phyloP scores from a whole-genome alignment of 73 alveolate species.

The Paramecium sexaurelia region DNA sequence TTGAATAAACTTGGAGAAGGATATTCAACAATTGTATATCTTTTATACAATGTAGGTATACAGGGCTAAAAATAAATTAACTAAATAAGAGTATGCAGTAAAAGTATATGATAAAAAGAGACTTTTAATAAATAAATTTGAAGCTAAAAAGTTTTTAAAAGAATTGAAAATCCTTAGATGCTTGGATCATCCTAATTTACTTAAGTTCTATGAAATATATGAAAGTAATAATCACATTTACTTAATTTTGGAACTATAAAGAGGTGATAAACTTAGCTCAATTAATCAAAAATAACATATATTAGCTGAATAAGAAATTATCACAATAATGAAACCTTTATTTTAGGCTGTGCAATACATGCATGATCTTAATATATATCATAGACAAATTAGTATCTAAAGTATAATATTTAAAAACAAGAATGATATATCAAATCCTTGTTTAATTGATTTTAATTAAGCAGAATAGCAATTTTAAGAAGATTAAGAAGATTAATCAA shows the following conservation, averaged over 20 bases:
- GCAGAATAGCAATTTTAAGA: not conserved
- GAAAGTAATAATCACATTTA: not conserved
- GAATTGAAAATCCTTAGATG: conserved; percentile 56
- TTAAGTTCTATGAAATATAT: conserved; percentile 48
- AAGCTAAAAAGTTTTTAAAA: not conserved
- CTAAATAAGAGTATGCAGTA: not conserved
- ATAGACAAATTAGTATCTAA: not conserved
- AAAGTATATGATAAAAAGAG: not conserved
- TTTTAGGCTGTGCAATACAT: not conserved
- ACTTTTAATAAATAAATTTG: not conserved
- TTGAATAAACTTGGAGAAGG: conserved; percentile 12
- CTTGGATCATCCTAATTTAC: conserved; percentile 3
- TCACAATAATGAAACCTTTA: not conserved
- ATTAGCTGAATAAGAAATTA: not conserved
- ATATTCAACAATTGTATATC: conserved; percentile 13
- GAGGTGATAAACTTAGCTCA: not conserved
- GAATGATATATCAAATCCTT: not conserved
- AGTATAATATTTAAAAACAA: not conserved
- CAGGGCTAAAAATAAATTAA: not conserved
- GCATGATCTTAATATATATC: not conserved
- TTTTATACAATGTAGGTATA: not conserved
- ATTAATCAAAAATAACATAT: not conserved
- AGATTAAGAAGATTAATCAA: not conserved
- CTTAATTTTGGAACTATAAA: not conserved
- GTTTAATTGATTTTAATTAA: not conserved